phyloP scores from a whole-genome alignment of 495 filamentous ascomycete species.

The Hypoxylon cercidicola region DNA sequence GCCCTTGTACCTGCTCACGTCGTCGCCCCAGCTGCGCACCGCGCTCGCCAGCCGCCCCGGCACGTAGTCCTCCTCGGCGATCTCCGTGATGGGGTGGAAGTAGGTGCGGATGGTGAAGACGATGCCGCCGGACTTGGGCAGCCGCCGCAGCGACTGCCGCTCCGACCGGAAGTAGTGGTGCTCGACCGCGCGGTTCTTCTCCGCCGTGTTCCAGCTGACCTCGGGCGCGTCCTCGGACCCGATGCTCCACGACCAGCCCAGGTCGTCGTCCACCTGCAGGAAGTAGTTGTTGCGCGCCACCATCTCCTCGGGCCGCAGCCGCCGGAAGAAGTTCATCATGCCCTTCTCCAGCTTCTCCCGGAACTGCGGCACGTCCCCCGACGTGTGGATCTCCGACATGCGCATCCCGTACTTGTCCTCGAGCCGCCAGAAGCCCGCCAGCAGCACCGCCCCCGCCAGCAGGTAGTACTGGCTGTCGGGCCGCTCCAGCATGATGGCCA shows the following conservation, averaged over 20 bases:
- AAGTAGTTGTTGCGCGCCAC: constrained; percentile 76
- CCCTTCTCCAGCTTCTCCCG: constrained; percentile 81
- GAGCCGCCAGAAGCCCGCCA: constrained; percentile 89
- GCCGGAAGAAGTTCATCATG: constrained; percentile 81
- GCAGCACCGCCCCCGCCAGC: constrained; percentile 78
- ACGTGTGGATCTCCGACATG: constrained; percentile 84
- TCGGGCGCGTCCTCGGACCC: constrained; percentile 73
- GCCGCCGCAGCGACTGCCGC: constrained; percentile 76
- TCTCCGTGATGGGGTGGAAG: constrained; percentile 74
- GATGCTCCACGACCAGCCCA: constrained; percentile 79
- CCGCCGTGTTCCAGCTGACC: constrained; percentile 78
- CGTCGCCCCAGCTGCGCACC: constrained; percentile 85
- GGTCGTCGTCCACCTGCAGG: constrained; percentile 77
- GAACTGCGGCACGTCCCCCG: constrained; percentile 82
- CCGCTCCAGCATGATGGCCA: constrained; percentile 87
- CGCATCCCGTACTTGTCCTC: constrained; percentile 87
- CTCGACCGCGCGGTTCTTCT: constrained; percentile 79
- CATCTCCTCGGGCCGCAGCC: constrained; percentile 71
- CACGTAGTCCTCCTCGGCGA: constrained; percentile 74
- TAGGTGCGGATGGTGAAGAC: constrained; percentile 86
- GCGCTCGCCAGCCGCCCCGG: constrained; percentile 77
- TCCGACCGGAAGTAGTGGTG: constrained; percentile 84
- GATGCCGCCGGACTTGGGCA: constrained; percentile 79
- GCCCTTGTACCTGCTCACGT: constrained; percentile 87
- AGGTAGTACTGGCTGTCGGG: constrained; percentile 86